Base-by-base conservation (phyloP, 179 eudicot genomes). In the Drosera spatulata region DNA sequence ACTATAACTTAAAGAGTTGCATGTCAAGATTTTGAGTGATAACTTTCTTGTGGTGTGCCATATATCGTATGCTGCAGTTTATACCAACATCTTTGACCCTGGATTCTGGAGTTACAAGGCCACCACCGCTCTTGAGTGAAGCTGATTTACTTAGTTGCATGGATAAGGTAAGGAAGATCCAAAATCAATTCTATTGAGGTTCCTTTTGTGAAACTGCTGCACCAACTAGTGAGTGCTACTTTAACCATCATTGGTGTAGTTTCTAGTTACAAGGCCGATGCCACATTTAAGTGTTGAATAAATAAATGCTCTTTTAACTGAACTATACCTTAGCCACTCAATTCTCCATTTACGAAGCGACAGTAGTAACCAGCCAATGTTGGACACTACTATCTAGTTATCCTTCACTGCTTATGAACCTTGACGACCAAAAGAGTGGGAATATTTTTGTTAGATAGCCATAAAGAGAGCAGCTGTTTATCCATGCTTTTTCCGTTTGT, bases 101-200 rank as follows among this genome's bases (percentile, higher is more conserved):
- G 66, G 96, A 84, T 63, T 80, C 97, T 3, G 97, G 97, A 65
- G 79, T 85, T 68, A 94, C 97, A 58, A 80, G 95, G 77, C 94
- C 97, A 56, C 97, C 97, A 8, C 87, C 88, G 8, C 97, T 85
- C 61, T 73, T 94, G 68, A 87, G 96, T 77, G 99, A 94, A 85
- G 86, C 95, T 72, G 99, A 94, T 83, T 73, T 94, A 71, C 69
- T 94, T 63, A 70, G 75, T 66, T 83, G 86, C 69, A 94, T 94
- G 99, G 97, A 86, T 78, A 90, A 90, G 87, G 97, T 88, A 73
- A 69, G 77, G 48, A 56, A 63, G 11, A 61, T 61, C 60, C 14
- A 43, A 40, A 4, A 46, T 46, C 52, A 6, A 57, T 47, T 6
- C 33, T 22, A 22, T 6, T 33, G 59, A 13, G 37, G 33, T 22